A percentile compares a stretch with the other conserved stretches of the same genome.
Conservation (phyloP, 768 basidiomycete genomes). For the Boletales sp. region DNA sequence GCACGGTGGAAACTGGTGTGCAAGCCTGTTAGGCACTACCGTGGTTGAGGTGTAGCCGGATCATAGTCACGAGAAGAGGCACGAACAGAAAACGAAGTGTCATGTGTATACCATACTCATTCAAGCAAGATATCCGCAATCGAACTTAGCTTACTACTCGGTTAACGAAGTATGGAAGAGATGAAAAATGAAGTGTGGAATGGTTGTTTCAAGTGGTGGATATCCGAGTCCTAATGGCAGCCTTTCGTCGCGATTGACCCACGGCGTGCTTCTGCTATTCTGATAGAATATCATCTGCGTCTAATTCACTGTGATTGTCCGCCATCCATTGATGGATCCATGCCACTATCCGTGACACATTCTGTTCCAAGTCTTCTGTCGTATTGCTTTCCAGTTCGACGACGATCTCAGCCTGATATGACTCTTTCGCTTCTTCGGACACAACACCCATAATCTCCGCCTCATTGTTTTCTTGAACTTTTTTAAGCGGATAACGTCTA, state of each 20-base stretch:
- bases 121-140: neutral
- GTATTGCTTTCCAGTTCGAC: constrained; percentile 79
- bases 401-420: constrained; percentile 83
- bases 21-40: constrained; percentile 1
- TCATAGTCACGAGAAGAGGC: neutral
- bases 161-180: no score
- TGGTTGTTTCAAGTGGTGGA: no score
- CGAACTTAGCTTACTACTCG: neutral
- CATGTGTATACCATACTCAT: neutral
- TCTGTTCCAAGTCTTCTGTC: constrained; percentile 78
- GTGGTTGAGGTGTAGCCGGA: neutral
- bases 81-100: neutral
- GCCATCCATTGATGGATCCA: constrained; percentile 82
- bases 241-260: no score
- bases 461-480: constrained; percentile 97
- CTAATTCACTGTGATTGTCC: constrained; percentile 16
- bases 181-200: no score
- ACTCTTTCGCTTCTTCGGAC: constrained; percentile 80
- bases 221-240: no score
- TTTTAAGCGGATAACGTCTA: constrained; percentile 85
- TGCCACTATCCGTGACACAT: constrained; percentile 79
- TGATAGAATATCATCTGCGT: neutral
- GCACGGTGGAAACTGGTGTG: constrained; percentile 7
- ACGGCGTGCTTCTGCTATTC: neutral
- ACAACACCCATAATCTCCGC: constrained; percentile 98